A percentile compares a stretch with the other conserved stretches of the same genome.
Conservation (phyloP, 225 moss, liverwort and hornwort genomes). For the Polytrichum commune region DNA sequence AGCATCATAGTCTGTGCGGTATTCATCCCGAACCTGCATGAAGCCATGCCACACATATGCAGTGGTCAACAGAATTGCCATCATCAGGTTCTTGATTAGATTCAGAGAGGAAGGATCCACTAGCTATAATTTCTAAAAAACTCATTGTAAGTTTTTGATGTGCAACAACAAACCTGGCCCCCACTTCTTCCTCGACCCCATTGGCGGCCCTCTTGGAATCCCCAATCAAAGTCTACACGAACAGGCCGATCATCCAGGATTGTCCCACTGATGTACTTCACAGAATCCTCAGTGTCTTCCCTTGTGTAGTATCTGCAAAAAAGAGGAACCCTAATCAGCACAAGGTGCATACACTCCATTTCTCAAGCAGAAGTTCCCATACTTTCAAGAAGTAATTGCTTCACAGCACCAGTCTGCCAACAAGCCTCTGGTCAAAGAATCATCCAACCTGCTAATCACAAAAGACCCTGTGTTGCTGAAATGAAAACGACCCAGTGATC, state of each 20-base stretch:
- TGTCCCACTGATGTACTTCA: slow-evolving; percentile 97
- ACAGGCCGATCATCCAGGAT: slow-evolving; percentile 97
- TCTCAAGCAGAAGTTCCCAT: no score
- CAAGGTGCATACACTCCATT: no score
- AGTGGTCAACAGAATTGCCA: neutral
- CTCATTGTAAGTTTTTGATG: neutral
- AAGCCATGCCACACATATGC: neutral
- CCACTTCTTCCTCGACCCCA: slow-evolving; percentile 99
- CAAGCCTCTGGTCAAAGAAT: neutral
- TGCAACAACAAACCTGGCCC: slow-evolving; percentile 63
- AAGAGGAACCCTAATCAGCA: neutral
- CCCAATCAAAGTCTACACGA: slow-evolving; percentile 99
- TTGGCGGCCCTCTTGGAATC: slow-evolving; percentile 98
- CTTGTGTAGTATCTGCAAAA: slow-evolving; percentile 77
- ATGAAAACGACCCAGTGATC: neutral
- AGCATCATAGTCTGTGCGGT: slow-evolving; percentile 99
- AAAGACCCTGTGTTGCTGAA: neutral
- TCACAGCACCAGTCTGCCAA: no score
- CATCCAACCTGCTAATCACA: neutral
- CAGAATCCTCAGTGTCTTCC: slow-evolving; percentile 91
- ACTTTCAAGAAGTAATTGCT: no score
- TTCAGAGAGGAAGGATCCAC: no score
- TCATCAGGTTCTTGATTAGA: neutral
- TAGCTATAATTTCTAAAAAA: neutral
- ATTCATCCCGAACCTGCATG: slow-evolving; percentile 88